Conservation (phyloP, 768 basidiomycete species). For the Phlebiopsis gigantea region DNA sequence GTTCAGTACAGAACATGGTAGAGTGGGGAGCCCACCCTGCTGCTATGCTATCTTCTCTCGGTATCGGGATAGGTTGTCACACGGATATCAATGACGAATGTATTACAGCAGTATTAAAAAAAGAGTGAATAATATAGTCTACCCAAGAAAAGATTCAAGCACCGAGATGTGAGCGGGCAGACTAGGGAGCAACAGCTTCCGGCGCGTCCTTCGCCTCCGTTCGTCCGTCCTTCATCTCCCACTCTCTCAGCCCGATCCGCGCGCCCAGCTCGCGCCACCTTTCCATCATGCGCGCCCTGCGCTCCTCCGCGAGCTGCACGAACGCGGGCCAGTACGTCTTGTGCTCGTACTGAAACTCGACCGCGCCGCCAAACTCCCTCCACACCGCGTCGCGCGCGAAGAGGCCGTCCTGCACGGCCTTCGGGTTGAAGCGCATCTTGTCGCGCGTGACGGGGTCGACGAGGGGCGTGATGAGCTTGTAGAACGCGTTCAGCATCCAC, state of each 20-base stretch:
- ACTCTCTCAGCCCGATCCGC: slow-evolving; percentile 68
- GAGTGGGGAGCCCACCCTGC: too few species aligned
- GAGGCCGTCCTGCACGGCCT: slow-evolving; percentile 57
- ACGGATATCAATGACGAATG: too few species aligned
- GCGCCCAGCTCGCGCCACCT: slow-evolving; percentile 70
- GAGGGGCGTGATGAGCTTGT: slow-evolving; percentile 73
- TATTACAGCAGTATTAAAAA: too few species aligned
- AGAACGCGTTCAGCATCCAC: slow-evolving; percentile 68
- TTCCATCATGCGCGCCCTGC: slow-evolving; percentile 43
- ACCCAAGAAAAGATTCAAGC: too few species aligned
- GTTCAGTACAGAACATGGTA: too few species aligned
- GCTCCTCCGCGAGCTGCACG: slow-evolving; percentile 46
- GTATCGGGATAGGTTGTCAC: too few species aligned
- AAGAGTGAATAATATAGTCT: too few species aligned
- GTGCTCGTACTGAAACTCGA: slow-evolving; percentile 70
- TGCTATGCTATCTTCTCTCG: too few species aligned
- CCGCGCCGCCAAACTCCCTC: slow-evolving; percentile 63
- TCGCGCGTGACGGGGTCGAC: slow-evolving; percentile 77
- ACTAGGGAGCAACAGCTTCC: neutral
- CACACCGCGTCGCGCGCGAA: slow-evolving; percentile 70
- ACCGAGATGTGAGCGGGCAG: too few species aligned
- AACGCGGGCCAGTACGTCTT: slow-evolving; percentile 70
- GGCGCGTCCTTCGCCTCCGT: neutral
- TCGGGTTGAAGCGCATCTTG: slow-evolving; percentile 74
- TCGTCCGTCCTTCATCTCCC: slow-evolving; percentile 57